Conservation (phyloP, 352 stramenopile species). For the Pythium plurisporium region DNA sequence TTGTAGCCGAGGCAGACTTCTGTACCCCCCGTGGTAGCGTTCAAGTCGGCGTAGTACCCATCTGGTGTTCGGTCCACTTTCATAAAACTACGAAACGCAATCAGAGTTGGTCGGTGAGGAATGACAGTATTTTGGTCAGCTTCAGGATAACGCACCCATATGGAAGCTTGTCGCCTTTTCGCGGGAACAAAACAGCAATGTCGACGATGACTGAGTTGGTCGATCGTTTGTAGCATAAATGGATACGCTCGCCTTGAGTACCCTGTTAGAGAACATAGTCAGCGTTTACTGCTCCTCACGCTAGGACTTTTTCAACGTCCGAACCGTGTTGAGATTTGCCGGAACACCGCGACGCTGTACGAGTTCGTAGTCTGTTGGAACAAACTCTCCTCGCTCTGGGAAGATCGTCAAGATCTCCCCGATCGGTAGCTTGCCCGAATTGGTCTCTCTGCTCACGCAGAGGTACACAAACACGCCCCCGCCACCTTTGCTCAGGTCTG, state of each 20-base stretch:
- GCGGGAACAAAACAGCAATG: slow-evolving; percentile 66
- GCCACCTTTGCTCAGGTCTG: slow-evolving; percentile 80
- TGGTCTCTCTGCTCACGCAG: slow-evolving; percentile 51
- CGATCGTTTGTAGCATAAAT: slow-evolving; percentile 73
- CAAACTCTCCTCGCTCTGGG: slow-evolving; percentile 67
- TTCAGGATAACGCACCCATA: too few species aligned
- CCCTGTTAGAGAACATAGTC: too few species aligned
- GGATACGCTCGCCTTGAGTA: slow-evolving; percentile 79
- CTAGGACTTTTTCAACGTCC: background rate
- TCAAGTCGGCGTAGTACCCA: slow-evolving; percentile 66
- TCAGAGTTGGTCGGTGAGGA: background rate
- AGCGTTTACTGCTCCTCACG: too few species aligned
- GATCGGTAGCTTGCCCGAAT: slow-evolving; percentile 52
- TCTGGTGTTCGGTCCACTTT: slow-evolving; percentile 72
- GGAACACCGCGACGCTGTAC: slow-evolving; percentile 51
- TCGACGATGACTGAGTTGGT: slow-evolving; percentile 56
- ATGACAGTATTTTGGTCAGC: too few species aligned
- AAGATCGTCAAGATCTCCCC: slow-evolving; percentile 76
- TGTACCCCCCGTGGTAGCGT: slow-evolving; percentile 63
- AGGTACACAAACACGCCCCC: slow-evolving; percentile 76
- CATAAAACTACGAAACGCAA: slow-evolving; percentile 40
- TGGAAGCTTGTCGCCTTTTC: slow-evolving; percentile 77
- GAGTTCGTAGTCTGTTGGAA: slow-evolving; percentile 74
- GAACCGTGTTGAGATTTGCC: slow-evolving; percentile 74
- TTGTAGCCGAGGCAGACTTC: slow-evolving; percentile 82